phyloP scores from a whole-genome alignment of 371 early-diverging fungal genomes.

The Entomophthora muscae region DNA sequence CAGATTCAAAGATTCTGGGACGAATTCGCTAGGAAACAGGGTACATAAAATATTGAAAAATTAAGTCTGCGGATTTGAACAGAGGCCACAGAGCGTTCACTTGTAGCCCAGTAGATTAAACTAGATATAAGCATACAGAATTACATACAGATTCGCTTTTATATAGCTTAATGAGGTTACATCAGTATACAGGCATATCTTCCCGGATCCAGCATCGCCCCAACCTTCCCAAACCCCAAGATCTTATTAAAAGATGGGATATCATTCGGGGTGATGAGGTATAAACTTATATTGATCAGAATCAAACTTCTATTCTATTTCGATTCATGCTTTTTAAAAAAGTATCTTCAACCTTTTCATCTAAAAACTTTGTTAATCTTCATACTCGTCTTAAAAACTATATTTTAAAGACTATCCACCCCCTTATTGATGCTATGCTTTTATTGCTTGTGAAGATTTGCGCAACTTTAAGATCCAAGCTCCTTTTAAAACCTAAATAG shows the following conservation, averaged over 20 bases:
- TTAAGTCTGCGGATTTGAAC: no score
- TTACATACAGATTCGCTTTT: no score
- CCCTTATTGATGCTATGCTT: not conserved
- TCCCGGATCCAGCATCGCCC: slow-evolving; percentile 14
- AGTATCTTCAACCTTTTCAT: not conserved
- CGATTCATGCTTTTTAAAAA: not conserved
- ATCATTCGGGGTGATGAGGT: slow-evolving; percentile 42
- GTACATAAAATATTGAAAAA: no score
- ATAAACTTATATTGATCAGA: not conserved
- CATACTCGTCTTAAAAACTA: not conserved
- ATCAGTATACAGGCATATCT: not conserved
- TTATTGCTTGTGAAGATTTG: not conserved
- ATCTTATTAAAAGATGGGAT: slow-evolving; percentile 32
- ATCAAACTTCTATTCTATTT: not conserved
- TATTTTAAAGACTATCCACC: not conserved
- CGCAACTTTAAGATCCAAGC: not conserved
- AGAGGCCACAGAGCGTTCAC: no score
- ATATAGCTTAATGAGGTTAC: no score
- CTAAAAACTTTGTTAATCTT: not conserved
- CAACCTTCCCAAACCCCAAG: slow-evolving; percentile 24
- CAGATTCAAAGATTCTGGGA: no score
- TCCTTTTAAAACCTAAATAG: slow-evolving; percentile 7
- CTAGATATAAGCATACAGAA: no score
- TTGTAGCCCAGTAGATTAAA: no score
- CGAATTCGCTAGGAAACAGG: no score